Base-by-base conservation (phyloP, 768 basidiomycete genomes). In the Lentinus brumalis region DNA sequence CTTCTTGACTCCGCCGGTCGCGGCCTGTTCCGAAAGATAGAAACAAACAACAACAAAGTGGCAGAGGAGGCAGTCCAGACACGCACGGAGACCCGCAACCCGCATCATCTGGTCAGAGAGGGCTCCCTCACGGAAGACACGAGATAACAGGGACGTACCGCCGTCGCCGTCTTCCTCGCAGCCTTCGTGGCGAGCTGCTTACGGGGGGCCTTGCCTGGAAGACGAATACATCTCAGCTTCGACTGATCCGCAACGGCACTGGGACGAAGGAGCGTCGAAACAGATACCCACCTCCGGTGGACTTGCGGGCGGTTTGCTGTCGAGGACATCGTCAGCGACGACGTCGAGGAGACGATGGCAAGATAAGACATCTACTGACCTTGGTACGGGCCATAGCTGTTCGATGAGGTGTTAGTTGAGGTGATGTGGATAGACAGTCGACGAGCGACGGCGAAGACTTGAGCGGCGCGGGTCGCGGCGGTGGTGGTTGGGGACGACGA, bases 221-320 rank as follows among this genome's bases (percentile, higher is more conserved):
- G 31, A 53, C 68, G 49, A 63, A 64, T 59, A 61, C 63, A 69
- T 65, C 51, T 70, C 68, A 66, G 67, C 71, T 66, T 64, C 66
- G 60, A 62, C 59, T 57, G 47, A 32, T 54, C 50, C 40, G 54
- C 54, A 61, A 58, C 64, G 59, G 50, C 61, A 61, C 64, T 60
- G 31, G 58, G 63, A 38, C 15, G 3, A 50, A 11, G 64, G 65
- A 60, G 67, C 32, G 30, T 38, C 21, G n/a, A 67, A 64, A 42
- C 66, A 72, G 21, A 32, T 76, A 78, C 78, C 74, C 69, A 88
- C 94, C 95, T 90, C 96, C 96, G 66, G 96, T 97, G 59, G 96
- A 97, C 84, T 98, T 97, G 79, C 96, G 94, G 73, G 96, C 96
- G 75, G 95, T 97, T 94, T 97, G 96, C 95, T 94, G 69, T 53